A percentile compares a stretch with the other conserved stretches of the same genome.
phyloP scores from a whole-genome alignment of 106 monocot genomes.

The Dactylorhiza incarnata region DNA sequence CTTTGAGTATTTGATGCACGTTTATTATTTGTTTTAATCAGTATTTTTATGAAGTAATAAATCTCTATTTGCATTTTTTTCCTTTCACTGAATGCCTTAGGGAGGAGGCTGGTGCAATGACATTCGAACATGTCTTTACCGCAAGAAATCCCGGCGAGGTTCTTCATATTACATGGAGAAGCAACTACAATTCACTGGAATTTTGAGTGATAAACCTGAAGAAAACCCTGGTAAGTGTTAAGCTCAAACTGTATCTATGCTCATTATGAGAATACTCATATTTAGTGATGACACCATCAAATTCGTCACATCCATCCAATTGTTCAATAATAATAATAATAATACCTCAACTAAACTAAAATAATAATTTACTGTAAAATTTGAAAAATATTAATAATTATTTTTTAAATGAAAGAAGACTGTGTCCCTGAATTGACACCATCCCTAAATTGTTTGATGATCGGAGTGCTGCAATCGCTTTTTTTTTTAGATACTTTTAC shows the following conservation, averaged over 20 bases:
- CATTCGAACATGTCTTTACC: constrained; percentile 26
- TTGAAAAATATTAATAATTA: too few relatives aligned
- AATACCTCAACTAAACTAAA: too few relatives aligned
- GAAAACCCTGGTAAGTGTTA: constrained; percentile 47
- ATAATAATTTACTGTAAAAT: too few relatives aligned
- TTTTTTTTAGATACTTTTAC: too few relatives aligned
- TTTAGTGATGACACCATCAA: too few relatives aligned
- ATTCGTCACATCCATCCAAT: too few relatives aligned
- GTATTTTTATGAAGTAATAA: not conserved
- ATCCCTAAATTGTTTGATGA: too few relatives aligned
- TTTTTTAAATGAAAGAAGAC: too few relatives aligned
- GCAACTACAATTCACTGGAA: constrained; percentile 44
- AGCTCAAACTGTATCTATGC: not conserved
- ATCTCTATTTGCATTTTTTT: not conserved
- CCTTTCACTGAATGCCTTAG: constrained; percentile 12
- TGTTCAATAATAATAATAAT: too few relatives aligned
- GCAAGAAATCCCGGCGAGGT: constrained; percentile 44
- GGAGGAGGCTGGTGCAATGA: constrained; percentile 73
- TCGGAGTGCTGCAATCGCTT: too few relatives aligned
- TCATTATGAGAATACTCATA: too few relatives aligned
- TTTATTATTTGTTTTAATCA: not conserved
- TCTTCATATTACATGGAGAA: constrained; percentile 57
- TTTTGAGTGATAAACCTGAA: constrained; percentile 44
- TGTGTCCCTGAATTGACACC: too few relatives aligned
- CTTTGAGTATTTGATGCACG: not conserved